Evolutionary conservation across 257 asterid species (phyloP), one percentile per base, ranked within the genome.

Genomic region (Nyctanthes arbortristis): DNA sequence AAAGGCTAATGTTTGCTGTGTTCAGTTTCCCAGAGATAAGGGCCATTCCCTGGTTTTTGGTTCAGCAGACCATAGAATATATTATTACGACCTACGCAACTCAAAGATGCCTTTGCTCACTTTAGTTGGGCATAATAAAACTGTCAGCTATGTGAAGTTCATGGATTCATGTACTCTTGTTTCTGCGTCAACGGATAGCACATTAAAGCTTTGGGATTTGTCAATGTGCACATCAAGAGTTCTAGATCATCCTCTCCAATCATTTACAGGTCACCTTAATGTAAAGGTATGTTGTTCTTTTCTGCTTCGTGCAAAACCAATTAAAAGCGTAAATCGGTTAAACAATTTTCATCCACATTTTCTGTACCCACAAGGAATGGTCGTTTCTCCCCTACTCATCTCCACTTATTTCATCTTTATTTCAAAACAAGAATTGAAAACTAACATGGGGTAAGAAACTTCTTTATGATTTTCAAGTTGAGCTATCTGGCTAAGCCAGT

Each of bases 1-100:
- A 57, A 91, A 91, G 88, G 99, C 98, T 35, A 94, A 94, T 20
- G 92, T 94, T 63, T 94, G 99, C 87, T 91, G 98, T 74, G 99
- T 94, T 43, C 99, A 94, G 63, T 94, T 94, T 56, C 98, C 98
- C 1, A 54, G 77, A 37, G 98, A 91, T 77, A 88, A 95, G 14
- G 79, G 89, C n/a, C 96, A 93, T 18, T 77, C 84, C 60, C 92
- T 94, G 74, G 98, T 98, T 30, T 94, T 91, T 81, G 99, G 99
- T 40, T 94, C 99, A 6, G 99, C 99, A 10, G 99, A 94, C 69
- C 99, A 94, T 73, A 88, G 57, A 75, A 89, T 91, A 77, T 94
- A 94, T 80, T 91, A 91, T 66, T 94, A 91, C 66, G 99, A 94
- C 76, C 90, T 94, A 69, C 96, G 99, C 9, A 91, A 89, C 84